Percentiles rank a stretch among this genome's conserved stretches.
Conservation (phyloP, 1,284 basidiomycete genomes). For the Sanghuangporus weigelae region DNA sequence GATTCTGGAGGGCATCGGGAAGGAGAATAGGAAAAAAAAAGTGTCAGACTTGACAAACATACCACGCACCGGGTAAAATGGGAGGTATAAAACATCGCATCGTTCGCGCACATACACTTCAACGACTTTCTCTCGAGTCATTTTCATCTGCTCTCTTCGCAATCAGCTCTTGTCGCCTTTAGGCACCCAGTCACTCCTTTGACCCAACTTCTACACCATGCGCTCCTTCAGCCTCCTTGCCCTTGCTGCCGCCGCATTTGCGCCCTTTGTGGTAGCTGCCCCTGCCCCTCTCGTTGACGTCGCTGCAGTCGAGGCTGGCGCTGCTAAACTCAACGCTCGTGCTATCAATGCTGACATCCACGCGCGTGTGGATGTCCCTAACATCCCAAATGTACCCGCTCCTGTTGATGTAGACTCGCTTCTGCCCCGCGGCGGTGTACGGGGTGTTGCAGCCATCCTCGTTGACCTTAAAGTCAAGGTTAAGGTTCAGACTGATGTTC, state of each 20-base stretch:
- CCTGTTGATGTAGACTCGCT: not conserved
- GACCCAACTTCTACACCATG: slow-evolving; percentile 13
- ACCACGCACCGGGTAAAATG: not conserved
- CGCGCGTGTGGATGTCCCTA: not conserved
- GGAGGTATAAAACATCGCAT: not conserved
- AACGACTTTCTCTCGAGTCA: not conserved
- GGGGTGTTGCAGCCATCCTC: slow-evolving; percentile 9
- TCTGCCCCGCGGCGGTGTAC: not conserved
- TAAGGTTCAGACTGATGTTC: not conserved
- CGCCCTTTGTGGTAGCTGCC: slow-evolving; percentile 9
- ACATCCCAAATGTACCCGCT: not conserved
- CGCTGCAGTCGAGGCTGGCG: not conserved
- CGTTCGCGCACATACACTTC: not conserved
- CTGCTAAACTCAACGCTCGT: not conserved
- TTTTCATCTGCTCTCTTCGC: not conserved
- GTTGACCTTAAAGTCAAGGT: slow-evolving; percentile 9
- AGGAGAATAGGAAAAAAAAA: not conserved
- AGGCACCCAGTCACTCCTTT: slow-evolving; percentile 11
- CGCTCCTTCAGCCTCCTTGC: slow-evolving; percentile 13
- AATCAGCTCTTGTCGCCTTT: not conserved
- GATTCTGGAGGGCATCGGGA: not conserved
- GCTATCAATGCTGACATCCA: not conserved
- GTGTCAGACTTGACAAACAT: not conserved
- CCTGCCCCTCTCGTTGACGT: not conserved
- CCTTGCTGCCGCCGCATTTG: slow-evolving; percentile 13